Evolutionary conservation across 2,329 filamentous ascomycete genomes (phyloP).

Genomic region (Neofusicoccum sp.): DNA sequence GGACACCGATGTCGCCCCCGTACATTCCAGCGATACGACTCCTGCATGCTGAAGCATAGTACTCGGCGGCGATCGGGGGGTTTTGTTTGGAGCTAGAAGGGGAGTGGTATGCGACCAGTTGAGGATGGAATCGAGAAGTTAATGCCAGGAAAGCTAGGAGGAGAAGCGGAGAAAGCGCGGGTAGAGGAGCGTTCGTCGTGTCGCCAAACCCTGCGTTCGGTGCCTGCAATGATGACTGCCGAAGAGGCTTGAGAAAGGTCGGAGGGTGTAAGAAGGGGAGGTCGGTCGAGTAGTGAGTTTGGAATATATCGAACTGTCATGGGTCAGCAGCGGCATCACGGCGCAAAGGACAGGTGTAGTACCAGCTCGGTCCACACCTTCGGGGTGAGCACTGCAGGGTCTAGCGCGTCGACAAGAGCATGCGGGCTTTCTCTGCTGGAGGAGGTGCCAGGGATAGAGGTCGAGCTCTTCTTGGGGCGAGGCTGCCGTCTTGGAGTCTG

Average conservation of each 20-base stretch:
- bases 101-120: conserved; percentile 58
- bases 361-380: conserved; percentile 67
- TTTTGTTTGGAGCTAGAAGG: conserved; percentile 55
- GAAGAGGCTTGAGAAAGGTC: conserved; percentile 58
- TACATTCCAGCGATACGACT: conserved; percentile 53
- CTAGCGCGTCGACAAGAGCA: conserved; percentile 60
- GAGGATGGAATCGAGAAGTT: conserved; percentile 68
- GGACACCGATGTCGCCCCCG: conserved; percentile 51
- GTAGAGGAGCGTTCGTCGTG: conserved; percentile 32
- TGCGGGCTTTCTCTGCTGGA: conserved; percentile 50
- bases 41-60: conserved; percentile 63
- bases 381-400: conserved; percentile 63
- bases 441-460: conserved; percentile 36
- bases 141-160: conserved; percentile 69
- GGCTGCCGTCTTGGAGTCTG: conserved; percentile 20
- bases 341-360: not conserved
- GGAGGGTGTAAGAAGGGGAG: conserved; percentile 71
- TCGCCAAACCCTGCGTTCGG: conserved; percentile 34
- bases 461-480: conserved; percentile 43
- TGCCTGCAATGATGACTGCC: conserved; percentile 29
- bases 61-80: conserved; percentile 62
- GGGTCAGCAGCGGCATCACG: conserved; percentile 26
- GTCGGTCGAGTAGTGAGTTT: conserved; percentile 71
- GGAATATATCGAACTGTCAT: conserved; percentile 63
- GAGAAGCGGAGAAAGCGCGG: conserved; percentile 46